A percentile compares a stretch with the other conserved stretches of the same genome.
phyloP scores from a whole-genome alignment of 305 asterid genomes.

The Caryopteris hybrid region DNA sequence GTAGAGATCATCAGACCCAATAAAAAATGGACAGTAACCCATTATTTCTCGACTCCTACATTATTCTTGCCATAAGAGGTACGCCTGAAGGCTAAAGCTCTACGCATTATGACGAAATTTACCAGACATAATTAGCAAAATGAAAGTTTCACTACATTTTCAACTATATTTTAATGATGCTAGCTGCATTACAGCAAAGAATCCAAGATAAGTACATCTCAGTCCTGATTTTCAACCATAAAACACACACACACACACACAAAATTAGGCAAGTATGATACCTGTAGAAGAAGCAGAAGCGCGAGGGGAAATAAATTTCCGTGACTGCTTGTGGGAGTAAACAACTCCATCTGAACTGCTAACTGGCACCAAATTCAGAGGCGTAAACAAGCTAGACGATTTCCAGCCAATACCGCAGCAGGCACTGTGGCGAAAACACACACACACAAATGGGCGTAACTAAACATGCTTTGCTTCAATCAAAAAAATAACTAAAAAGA shows the following conservation, averaged over 20 bases:
- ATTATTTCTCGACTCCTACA: background rate
- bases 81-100: background rate
- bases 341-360: conserved; percentile 22
- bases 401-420: conserved; percentile 50
- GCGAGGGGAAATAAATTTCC: conserved; percentile 26
- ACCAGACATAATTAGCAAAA: conserved; percentile 2
- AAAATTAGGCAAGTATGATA: conserved; percentile 19
- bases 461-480: background rate
- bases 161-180: background rate
- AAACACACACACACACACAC: background rate
- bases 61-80: background rate
- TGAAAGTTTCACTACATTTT: background rate
- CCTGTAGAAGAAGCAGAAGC: conserved; percentile 45
- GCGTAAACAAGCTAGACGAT: conserved; percentile 48
- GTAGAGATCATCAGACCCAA: background rate
- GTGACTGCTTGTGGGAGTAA: conserved; percentile 24
- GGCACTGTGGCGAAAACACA: conserved; percentile 19
- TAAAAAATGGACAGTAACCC: background rate
- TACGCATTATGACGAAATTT: background rate
- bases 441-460: background rate
- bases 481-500: background rate
- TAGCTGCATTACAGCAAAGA: conserved; percentile 3
- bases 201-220: background rate
- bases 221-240: background rate
- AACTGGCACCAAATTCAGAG: conserved; percentile 22